A percentile compares a stretch with the other conserved stretches of the same genome.
These are phyloP conservation scores for Bremia lactucae DNA, from an alignment of 352 stramenopile species.

Conservation along the genomic window DNA sequence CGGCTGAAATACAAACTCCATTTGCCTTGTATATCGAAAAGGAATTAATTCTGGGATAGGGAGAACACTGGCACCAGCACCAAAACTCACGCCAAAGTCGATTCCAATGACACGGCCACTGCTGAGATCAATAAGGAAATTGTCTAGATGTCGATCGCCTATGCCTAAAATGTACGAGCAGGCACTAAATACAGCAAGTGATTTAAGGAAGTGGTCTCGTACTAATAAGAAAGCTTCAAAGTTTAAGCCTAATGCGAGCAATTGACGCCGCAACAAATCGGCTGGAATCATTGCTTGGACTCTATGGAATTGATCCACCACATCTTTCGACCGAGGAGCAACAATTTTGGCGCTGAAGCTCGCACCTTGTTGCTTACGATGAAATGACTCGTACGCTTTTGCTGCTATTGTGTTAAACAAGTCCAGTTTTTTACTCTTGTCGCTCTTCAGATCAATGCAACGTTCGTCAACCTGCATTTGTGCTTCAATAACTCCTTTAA, in stretches of 20 bases:
- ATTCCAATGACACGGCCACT: constrained; percentile 82
- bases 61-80: constrained; percentile 66
- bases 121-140: constrained; percentile 78
- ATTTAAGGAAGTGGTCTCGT: constrained; percentile 75
- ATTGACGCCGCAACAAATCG: constrained; percentile 65
- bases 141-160: constrained; percentile 86
- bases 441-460: constrained; percentile 45
- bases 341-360: constrained; percentile 66
- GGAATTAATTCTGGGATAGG: constrained; percentile 85
- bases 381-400: constrained; percentile 63
- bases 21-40: constrained; percentile 81
- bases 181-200: constrained; percentile 75
- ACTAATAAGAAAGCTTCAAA: constrained; percentile 79
- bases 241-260: constrained; percentile 55
- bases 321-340: constrained; percentile 34
- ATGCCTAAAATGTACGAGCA: constrained; percentile 87
- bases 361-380: constrained; percentile 55
- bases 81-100: constrained; percentile 89
- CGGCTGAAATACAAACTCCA: constrained; percentile 57
- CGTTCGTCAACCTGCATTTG: constrained; percentile 55
- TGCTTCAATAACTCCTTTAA: constrained; percentile 71
- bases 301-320: constrained; percentile 37
- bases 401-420: constrained; percentile 67
- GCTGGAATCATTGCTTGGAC: constrained; percentile 59
- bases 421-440: constrained; percentile 59